A percentile compares a stretch with the other conserved stretches of the same genome.
phyloP scores from a whole-genome alignment of 257 asterid species.

The Solanum okadae region DNA sequence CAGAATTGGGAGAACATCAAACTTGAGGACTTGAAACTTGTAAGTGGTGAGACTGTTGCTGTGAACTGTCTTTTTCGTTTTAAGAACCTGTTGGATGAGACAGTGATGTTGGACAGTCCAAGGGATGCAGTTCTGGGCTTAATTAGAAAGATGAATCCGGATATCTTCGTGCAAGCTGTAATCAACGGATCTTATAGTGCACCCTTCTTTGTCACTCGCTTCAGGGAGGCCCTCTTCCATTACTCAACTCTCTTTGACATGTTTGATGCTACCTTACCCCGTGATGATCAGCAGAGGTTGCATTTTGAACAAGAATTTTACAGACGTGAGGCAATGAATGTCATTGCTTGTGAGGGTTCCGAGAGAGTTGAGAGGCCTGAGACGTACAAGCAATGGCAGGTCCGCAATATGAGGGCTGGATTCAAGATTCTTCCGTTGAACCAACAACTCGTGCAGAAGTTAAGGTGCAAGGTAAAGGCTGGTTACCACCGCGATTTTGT shows the following conservation, averaged over 20 bases:
- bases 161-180: slow-evolving; percentile 48
- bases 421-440: slow-evolving; percentile 57
- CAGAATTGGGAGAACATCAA: slow-evolving; percentile 73
- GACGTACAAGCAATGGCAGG: slow-evolving; percentile 90
- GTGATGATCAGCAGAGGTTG: slow-evolving; percentile 55
- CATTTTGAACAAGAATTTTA: slow-evolving; percentile 66
- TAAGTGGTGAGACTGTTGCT: slow-evolving; percentile 53
- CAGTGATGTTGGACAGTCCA: slow-evolving; percentile 52
- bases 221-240: slow-evolving; percentile 82
- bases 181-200: slow-evolving; percentile 56
- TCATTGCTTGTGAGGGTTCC: slow-evolving; percentile 79
- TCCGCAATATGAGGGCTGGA: slow-evolving; percentile 61
- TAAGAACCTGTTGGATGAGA: slow-evolving; percentile 62
- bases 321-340: slow-evolving; percentile 69
- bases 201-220: slow-evolving; percentile 82
- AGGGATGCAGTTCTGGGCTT: slow-evolving; percentile 61
- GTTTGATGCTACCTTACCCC: slow-evolving; percentile 65
- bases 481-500: slow-evolving; percentile 67
- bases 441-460: slow-evolving; percentile 34
- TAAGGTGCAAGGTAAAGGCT: slow-evolving; percentile 32
- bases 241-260: slow-evolving; percentile 77
- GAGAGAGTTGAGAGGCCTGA: slow-evolving; percentile 91
- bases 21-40: slow-evolving; percentile 59
- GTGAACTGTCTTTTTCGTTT: slow-evolving; percentile 67
- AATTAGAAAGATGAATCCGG: slow-evolving; percentile 60